Evolutionary conservation across 768 basidiomycete species (phyloP), one percentile per base, ranked within the genome.

Genomic region (Tulasnella sp.): DNA sequence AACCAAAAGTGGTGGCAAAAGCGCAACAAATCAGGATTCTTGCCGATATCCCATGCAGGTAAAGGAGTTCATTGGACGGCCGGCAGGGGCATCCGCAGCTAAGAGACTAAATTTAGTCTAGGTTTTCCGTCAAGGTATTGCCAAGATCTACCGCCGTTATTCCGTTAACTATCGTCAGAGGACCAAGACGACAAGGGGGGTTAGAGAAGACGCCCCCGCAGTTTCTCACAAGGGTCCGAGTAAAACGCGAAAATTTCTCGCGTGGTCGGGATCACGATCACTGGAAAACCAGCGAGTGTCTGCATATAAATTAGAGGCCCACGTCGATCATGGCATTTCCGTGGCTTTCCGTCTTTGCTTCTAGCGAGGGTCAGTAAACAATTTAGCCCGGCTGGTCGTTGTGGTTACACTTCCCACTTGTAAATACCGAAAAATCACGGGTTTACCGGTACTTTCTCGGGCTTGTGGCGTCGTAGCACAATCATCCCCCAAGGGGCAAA

Each of bases 321-420:
- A 64, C 58, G 58, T 34, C 25, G 29, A n/a, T n/a, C n/a, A 64
- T 64, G 0, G 1, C 3, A 14, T 64, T 34, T 34, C 31, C 29
- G 58, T 34, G 11, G 58, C 12, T 34, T 64, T 34, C 31, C 49
- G 49, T 14, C 22, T 31, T 34, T 64, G 31, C 58, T 64, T 64
- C 58, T 34, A 34, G 31, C 29, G 25, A 64, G 58, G 58, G 58
- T 64, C 58, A 12, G 58, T 31, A 64, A 64, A 25, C 31, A 64
- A 49, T 64, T 25, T 9, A 34, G 58, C 3, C 1, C 31, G 31
- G 14, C 5, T 64, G 29, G 58, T 64, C 58, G 58, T 34, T 64
- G 58, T 64, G 58, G 58, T 64, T 34, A 64, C 58, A 64, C 31
- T 64, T 64, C 58, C 58, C 58, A 64, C 58, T 64, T 64, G 58